phyloP scores from a whole-genome alignment of 108 stramenopile genomes.

The Skeletonema menzelii region DNA sequence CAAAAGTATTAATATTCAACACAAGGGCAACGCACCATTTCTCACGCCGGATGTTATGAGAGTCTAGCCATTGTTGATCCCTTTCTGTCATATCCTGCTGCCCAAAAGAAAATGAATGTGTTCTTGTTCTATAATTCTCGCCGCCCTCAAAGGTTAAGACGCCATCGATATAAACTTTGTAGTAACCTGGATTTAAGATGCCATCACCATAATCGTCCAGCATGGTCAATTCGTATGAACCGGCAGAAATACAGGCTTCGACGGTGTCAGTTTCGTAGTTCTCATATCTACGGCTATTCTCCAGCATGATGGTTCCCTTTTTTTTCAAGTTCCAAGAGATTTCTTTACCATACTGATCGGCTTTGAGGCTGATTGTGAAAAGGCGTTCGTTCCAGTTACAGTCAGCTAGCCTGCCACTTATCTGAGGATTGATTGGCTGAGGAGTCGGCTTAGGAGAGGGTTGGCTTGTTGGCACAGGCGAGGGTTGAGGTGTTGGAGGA shows the following conservation, averaged over 20 bases:
- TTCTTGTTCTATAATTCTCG: background rate
- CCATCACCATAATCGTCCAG: background rate
- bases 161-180: background rate
- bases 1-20: too few species aligned
- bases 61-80: slow-evolving; percentile 17
- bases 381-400: background rate
- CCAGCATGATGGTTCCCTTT: background rate
- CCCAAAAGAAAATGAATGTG: background rate
- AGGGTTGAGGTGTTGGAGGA: background rate
- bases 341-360: background rate
- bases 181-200: background rate
- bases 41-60: slow-evolving; percentile 22
- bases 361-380: background rate
- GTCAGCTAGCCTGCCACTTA: background rate
- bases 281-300: background rate
- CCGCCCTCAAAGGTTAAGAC: background rate
- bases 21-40: background rate
- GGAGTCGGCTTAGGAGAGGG: background rate
- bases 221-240: background rate
- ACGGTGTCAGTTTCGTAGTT: background rate
- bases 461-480: background rate
- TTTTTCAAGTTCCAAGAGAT: background rate
- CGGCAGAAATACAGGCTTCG: background rate
- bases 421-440: background rate
- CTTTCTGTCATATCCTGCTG: background rate